Evolutionary conservation across 345 rosid genomes (phyloP).

Genomic region (Camelina laxa): DNA sequence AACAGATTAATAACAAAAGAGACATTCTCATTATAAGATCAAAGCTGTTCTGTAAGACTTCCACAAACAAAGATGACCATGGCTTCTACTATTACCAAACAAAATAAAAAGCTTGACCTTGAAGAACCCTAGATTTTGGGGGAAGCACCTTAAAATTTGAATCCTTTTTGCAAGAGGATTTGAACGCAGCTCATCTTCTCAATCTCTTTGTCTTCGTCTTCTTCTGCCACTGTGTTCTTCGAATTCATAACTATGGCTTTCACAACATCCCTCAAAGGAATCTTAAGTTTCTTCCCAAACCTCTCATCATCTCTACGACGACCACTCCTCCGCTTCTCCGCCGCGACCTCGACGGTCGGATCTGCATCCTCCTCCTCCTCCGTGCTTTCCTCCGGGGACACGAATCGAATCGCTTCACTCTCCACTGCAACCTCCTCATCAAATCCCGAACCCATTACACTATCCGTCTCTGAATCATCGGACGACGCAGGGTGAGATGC

Average conservation of each 20-base stretch:
- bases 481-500: not conserved
- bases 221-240: conserved; percentile 15
- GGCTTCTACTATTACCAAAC: conserved; percentile 5
- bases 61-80: not conserved
- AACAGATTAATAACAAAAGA: no score
- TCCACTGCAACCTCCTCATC: conserved; percentile 14
- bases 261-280: conserved; percentile 44
- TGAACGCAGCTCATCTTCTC: conserved; percentile 32
- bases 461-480: conserved; percentile 18
- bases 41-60: no score
- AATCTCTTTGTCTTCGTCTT: conserved; percentile 4
- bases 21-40: no score
- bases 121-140: conserved; percentile 29
- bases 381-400: conserved; percentile 25
- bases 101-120: not conserved
- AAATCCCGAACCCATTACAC: not conserved
- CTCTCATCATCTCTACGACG: conserved; percentile 5
- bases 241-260: conserved; percentile 45
- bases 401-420: conserved; percentile 31
- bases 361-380: conserved; percentile 24
- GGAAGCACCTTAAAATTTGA: conserved; percentile 31
- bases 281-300: conserved; percentile 18
- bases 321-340: not conserved
- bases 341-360: not conserved
- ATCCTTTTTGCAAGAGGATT: conserved; percentile 25